Base-by-base conservation (phyloP, 163 green algal species). In the Chlorella variabilis region DNA sequence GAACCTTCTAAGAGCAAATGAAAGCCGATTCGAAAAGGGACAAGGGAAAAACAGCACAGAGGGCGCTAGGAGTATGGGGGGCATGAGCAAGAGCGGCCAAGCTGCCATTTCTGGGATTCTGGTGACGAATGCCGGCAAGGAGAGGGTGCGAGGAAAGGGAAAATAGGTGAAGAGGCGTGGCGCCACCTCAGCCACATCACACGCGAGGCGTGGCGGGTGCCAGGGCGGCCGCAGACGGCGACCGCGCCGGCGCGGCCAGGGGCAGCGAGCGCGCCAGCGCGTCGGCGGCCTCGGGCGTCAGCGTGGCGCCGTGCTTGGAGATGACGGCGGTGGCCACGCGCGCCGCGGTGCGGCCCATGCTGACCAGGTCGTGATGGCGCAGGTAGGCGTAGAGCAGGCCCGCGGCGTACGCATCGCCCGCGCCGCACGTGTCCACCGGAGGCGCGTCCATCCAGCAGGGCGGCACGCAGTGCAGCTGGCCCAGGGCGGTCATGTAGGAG, bases 381-480 rank as follows among this genome's bases (percentile, higher is more conserved):
- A 96, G 81, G 33, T 94, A 85, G 11, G 84, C 92, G 70, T 91
- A 95, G 41, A 96, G 71, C 33, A 96, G 71, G 25, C 96, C 96
- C 1, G 93, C 96, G 9, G 93, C 93, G 79, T 95, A 99, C 4
- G 92, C 94, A 83, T 99, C 96, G 2, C 96, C 96, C 23, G 62
- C 62, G 34, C 96, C 96, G 78, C 93, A 98, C 0, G 94, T 98
- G 86, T 99, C 96, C 41, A 98, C 91, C 15, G 93, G 92, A 2
- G 86, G 78, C 27, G 86, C 41, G 6, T 86, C 62, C 15, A 71
- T 78, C 93, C 92, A 96, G 79, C 88, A 90, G 27, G 95, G 91
- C 3, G 95, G 94, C 27, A 97, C 80, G 17, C 87, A 80, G 61
- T 94, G 79, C 49, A 95, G 54, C 80, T 89, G 67, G 2, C 90